Base-by-base conservation (phyloP, 2,329 filamentous ascomycete genomes). In the Neophaeococcomyces mojaviensis region DNA sequence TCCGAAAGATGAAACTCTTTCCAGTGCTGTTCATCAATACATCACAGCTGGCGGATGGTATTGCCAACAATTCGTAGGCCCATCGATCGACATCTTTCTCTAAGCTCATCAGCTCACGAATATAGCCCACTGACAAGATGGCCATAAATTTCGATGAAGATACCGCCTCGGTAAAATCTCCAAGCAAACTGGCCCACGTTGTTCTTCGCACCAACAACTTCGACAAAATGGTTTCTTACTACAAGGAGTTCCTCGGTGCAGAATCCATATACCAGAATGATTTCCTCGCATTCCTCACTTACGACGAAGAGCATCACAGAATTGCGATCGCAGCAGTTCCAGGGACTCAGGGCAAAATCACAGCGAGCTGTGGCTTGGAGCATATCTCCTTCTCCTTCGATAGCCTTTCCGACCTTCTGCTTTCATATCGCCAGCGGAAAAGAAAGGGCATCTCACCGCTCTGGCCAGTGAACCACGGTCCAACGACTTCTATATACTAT, bases 401-500 rank as follows among this genome's bases (percentile, higher is more conserved):
- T 1, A 30, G 2, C 4, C 10, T 49, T 33, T 8, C 31, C 8
- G 37, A 42, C 30, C 39, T 49, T 9, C 43, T 49, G 12, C 24
- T 49, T 19, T 18, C 47, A 2, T 49, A 49, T 15, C 43, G 47
- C 10, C 47, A 49, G 38, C 43, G 47, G 18, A 46, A 49, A 13
- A 39, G 33, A 19, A 36, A 20, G 22, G 43, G 43, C 3, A 43
- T 49, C 32, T 16, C 26, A 26, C 47, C 47, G 6, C 24, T 61
- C 3, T 72, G 68, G 68, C 63, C 57, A 46, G 61, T 72, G 26
- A 72, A 75, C 53, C 72, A 76, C 54, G 72, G 72, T 2, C 61
- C 63, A 1, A 74, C 67, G 2, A 69, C 62, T 0, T 67, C 63
- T 52, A 66, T 74, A 32, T 74, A 75, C 55, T 74, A 74, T 53